phyloP scores from a whole-genome alignment of 2,329 filamentous ascomycete species.

The Coniella lustricola region DNA sequence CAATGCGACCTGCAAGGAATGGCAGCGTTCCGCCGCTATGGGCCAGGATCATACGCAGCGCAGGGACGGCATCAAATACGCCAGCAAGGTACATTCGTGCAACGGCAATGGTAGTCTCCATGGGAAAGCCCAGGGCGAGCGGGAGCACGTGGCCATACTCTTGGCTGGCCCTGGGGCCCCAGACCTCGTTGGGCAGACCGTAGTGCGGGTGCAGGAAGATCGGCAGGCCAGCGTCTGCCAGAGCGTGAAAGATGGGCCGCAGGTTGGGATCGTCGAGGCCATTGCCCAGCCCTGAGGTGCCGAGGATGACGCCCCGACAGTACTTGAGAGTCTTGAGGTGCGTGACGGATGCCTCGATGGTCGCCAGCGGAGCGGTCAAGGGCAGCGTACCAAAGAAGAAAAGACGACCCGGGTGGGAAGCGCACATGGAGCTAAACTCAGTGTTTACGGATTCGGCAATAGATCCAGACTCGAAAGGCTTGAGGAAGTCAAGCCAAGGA shows the following conservation, averaged over 20 bases:
- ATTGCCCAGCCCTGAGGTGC: conserved; percentile 71
- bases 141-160: conserved; percentile 85
- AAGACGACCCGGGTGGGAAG: conserved; percentile 55
- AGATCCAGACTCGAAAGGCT: conserved; percentile 49
- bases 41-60: conserved; percentile 68
- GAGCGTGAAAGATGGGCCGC: conserved; percentile 62
- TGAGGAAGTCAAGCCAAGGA: conserved; percentile 85
- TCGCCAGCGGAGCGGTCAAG: conserved; percentile 57
- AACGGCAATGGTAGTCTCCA: conserved; percentile 89
- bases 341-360: conserved; percentile 58
- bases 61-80: conserved; percentile 69
- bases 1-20: conserved; percentile 80
- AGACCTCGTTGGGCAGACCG: conserved; percentile 73
- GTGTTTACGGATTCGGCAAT: conserved; percentile 67
- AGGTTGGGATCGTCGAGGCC: conserved; percentile 74
- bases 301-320: conserved; percentile 81
- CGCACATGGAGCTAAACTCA: conserved; percentile 69
- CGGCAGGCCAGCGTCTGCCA: conserved; percentile 57
- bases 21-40: conserved; percentile 86
- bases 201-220: conserved; percentile 92
- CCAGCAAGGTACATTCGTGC: conserved; percentile 81
- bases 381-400: conserved; percentile 82
- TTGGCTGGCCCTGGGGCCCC: conserved; percentile 58
- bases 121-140: conserved; percentile 77
- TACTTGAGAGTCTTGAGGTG: conserved; percentile 55